phyloP scores from a whole-genome alignment of 768 basidiomycete genomes.

The Suillus americanus region DNA sequence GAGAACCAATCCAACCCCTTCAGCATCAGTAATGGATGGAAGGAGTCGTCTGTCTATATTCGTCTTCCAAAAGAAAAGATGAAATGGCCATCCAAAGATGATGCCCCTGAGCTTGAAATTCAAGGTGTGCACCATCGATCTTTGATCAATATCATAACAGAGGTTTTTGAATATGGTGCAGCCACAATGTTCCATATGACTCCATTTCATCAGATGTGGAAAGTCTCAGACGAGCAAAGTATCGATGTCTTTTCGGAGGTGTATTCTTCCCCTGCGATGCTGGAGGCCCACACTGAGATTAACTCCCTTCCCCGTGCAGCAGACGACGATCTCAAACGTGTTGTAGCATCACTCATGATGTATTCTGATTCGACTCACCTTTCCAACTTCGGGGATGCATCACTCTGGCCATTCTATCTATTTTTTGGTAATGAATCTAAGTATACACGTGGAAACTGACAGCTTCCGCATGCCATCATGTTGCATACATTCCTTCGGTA shows the following conservation, averaged over 20 bases:
- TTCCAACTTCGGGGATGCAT: conserved; percentile 13
- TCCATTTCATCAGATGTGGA: conserved; percentile 25
- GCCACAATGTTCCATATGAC: conserved; percentile 19
- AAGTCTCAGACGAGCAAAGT: neutral
- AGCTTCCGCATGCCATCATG: conserved; percentile 14
- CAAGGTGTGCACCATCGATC: conserved; percentile 2
- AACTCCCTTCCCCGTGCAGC: conserved; percentile 11
- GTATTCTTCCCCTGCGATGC: neutral
- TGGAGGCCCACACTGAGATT: conserved; percentile 3
- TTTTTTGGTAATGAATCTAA: conserved; percentile 19
- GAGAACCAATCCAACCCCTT: conserved; percentile 5
- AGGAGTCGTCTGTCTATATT: conserved; percentile 2
- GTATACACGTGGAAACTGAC: conserved; percentile 9
- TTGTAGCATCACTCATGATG: conserved; percentile 20
- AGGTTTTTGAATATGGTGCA: neutral
- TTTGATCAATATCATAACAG: conserved; percentile 1
- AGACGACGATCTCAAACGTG: conserved; percentile 12
- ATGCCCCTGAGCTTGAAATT: conserved; percentile 1
- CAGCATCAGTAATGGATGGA: conserved; percentile 4
- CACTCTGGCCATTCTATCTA: conserved; percentile 18
- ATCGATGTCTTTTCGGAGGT: conserved; percentile 2
- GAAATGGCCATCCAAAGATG: neutral
- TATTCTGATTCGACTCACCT: conserved; percentile 27
- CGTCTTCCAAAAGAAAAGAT: conserved; percentile 1
- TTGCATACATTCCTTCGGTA: conserved; percentile 14